Evolutionary conservation across 2,329 filamentous ascomycete species (phyloP).

Genomic region (Ascochyta clinopodiicola): DNA sequence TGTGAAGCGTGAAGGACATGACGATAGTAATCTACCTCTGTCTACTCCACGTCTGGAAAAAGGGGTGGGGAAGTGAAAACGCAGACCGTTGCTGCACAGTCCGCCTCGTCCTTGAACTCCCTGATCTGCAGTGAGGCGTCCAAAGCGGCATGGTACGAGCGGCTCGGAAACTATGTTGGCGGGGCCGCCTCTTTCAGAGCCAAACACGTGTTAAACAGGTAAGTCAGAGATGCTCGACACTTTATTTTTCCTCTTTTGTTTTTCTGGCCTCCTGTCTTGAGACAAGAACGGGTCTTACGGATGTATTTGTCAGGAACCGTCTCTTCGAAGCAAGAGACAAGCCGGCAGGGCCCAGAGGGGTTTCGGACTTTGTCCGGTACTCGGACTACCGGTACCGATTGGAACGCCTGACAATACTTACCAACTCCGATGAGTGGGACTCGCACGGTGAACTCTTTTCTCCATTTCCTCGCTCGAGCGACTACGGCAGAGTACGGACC

Average conservation of each 20-base stretch:
- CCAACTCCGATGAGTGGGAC: neutral
- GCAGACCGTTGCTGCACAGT: neutral
- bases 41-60: neutral
- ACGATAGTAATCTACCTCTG: neutral
- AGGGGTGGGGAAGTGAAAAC: neutral
- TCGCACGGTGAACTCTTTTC: no score
- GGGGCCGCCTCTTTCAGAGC: conserved; percentile 8
- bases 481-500: neutral
- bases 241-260: neutral
- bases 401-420: neutral
- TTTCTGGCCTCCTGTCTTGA: neutral
- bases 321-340: neutral
- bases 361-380: no score
- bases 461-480: neutral
- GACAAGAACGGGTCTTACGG: neutral
- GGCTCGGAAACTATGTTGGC: conserved; percentile 11
- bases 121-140: conserved; percentile 6
- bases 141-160: conserved; percentile 1
- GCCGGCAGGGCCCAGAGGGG: neutral
- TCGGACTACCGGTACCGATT: no score
- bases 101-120: neutral
- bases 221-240: neutral
- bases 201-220: neutral
- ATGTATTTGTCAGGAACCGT: neutral
- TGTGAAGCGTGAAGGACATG: neutral